A percentile compares a stretch with the other conserved stretches of the same genome.
Conservation (phyloP, 495 filamentous ascomycete species). For the Pyrenula massariospora region DNA sequence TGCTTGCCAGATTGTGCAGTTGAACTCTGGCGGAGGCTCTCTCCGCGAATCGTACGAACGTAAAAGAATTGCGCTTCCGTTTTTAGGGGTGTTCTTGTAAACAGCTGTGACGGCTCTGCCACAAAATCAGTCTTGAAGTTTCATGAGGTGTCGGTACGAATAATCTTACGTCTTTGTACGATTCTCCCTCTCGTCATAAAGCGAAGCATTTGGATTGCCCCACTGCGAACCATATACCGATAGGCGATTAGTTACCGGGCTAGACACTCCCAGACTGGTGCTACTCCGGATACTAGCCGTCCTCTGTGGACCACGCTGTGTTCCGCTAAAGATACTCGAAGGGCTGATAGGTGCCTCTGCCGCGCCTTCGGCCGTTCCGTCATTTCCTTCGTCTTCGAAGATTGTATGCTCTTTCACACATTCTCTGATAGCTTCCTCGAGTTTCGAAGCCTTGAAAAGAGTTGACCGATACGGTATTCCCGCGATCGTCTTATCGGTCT, state of each 20-base stretch:
- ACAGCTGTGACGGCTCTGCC: slow-evolving; percentile 78
- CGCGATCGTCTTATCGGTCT: slow-evolving; percentile 94
- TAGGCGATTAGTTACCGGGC: slow-evolving; percentile 18
- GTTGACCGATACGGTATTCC: slow-evolving; percentile 90
- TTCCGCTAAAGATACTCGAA: slow-evolving; percentile 17
- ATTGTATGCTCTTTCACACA: slow-evolving; percentile 81
- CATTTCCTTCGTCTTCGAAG: slow-evolving; percentile 71
- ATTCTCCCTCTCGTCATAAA: slow-evolving; percentile 76
- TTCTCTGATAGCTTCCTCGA: slow-evolving; percentile 88
- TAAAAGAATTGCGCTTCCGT: slow-evolving; percentile 56
- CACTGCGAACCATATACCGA: slow-evolving; percentile 34
- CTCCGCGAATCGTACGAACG: slow-evolving; percentile 91
- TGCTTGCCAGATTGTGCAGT: slow-evolving; percentile 92
- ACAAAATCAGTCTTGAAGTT: slow-evolving; percentile 21
- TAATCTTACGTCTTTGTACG: slow-evolving; percentile 80
- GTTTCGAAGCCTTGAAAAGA: slow-evolving; percentile 86
- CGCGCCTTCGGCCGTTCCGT: slow-evolving; percentile 24
- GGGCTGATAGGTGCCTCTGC: slow-evolving; percentile 25
- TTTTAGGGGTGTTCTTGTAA: slow-evolving; percentile 66
- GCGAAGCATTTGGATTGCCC: slow-evolving; percentile 47
- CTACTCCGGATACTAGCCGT: slow-evolving; percentile 32
- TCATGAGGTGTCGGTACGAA: not conserved
- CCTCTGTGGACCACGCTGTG: slow-evolving; percentile 27
- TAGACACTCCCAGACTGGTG: slow-evolving; percentile 21
- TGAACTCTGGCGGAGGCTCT: slow-evolving; percentile 76